Evolutionary conservation across 2,329 filamentous ascomycete species (phyloP).

Genomic region (Cryphonectria radicalis): DNA sequence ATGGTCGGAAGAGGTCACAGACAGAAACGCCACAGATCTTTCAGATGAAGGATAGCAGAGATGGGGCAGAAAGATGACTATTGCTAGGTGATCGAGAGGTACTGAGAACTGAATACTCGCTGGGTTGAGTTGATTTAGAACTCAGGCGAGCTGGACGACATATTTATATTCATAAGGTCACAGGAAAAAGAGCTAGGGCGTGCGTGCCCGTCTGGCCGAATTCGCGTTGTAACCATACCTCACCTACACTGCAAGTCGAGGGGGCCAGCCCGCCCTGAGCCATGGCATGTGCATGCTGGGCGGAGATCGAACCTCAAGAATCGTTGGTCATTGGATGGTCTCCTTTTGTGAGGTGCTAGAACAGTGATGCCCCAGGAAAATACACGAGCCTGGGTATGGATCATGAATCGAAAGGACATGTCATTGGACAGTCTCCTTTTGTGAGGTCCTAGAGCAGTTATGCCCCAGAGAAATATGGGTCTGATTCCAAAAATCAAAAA

Average conservation of each 20-base stretch:
- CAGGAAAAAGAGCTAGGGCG: background rate
- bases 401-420: background rate
- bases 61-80: background rate
- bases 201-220: background rate
- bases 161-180: background rate
- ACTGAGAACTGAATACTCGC: background rate
- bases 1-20: background rate
- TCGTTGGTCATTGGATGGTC: background rate
- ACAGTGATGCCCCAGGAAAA: background rate
- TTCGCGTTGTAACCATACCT: background rate
- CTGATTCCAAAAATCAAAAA: background rate
- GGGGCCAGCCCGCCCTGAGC: background rate
- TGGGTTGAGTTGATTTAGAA: background rate
- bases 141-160: background rate
- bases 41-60: background rate
- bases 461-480: background rate
- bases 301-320: background rate
- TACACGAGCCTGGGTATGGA: background rate
- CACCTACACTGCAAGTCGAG: background rate
- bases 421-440: background rate
- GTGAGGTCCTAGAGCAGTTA: background rate
- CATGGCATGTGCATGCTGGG: background rate
- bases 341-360: background rate
- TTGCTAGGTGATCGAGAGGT: background rate
- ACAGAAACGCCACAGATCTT: background rate